Evolutionary conservation across 1,139 yeast species (phyloP), one percentile per base, ranked within the genome.

Genomic region (Candida albicans): DNA sequence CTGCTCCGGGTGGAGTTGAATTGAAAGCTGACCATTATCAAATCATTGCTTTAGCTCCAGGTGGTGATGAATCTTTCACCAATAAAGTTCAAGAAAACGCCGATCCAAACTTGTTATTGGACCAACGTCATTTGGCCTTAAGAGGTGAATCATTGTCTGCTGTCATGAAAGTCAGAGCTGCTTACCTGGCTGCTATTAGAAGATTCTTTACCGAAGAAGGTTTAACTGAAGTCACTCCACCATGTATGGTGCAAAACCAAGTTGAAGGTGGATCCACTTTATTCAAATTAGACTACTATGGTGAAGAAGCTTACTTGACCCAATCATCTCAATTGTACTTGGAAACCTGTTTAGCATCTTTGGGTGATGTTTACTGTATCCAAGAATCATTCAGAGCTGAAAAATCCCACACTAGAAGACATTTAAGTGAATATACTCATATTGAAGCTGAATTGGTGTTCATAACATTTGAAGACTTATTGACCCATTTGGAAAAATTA

Each of bases 301-400:
- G 97, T 41, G 96, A 93, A 73, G 95, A 91, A 65, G 99, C 99
- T 12, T 95, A 75, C 69, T 77, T 95, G 61, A 95, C 99, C 18
- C 99, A 95, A 72, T 87, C 96, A 11, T 93, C 99, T 25, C 99
- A 95, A 74, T 79, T 95, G 58, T 95, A 95, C 70, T 78, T 95
- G 65, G 99, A 95, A 74, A 93, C 99, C 14, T 87, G 95, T 70
- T 79, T 93, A 55, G 96, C 99, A 24, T 84, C 98, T 10, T 76
- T 95, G 52, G 99, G 99, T 62, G 98, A 95, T 63, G 98, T 91
- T 48, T 95, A 81, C 79, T 88, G 97, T 77, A 81, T 95, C 57
- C 99, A 93, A 71, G 99, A 95, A 73, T 90, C 98, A 12, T 95
- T 95, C 86, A 85, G 99, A 69, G 99, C 99, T 49, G 99, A 95